phyloP scores from a whole-genome alignment of 495 filamentous ascomycete species.

The Pseudoneurospora amorphoporcata region DNA sequence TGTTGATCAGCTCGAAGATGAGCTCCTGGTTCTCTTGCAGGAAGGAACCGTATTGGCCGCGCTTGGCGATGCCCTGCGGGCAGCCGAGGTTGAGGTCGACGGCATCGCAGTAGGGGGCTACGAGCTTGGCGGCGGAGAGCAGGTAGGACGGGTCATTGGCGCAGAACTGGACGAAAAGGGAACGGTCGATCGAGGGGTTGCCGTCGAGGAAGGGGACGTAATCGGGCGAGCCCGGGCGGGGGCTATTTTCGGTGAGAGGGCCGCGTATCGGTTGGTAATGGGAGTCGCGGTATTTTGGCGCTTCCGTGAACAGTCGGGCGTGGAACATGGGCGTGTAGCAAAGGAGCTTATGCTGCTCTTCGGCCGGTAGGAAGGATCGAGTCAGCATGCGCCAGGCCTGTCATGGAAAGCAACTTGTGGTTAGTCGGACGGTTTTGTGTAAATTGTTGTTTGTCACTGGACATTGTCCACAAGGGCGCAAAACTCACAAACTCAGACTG shows the following conservation, averaged over 20 bases:
- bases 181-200: conserved; percentile 70
- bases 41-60: conserved; percentile 87
- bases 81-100: conserved; percentile 98
- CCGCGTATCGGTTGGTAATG: conserved; percentile 60
- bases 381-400: conserved; percentile 94
- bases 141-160: conserved; percentile 76
- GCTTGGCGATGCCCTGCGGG: conserved; percentile 87
- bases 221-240: conserved; percentile 2
- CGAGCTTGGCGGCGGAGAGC: conserved; percentile 62
- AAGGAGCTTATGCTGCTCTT: conserved; percentile 49
- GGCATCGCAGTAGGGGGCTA: conserved; percentile 79
- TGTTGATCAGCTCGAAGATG: conserved; percentile 69
- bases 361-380: conserved; percentile 70
- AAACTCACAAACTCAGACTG: conserved; percentile 85
- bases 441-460: conserved; percentile 10
- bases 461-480: background rate
- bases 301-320: conserved; percentile 69
- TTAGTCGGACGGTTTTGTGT: background rate
- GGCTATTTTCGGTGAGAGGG: conserved; percentile 1
- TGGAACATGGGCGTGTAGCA: conserved; percentile 95
- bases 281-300: conserved; percentile 59
- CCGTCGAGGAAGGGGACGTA: conserved; percentile 62
- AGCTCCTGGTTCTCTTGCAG: conserved; percentile 86
- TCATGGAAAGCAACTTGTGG: background rate
- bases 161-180: conserved; percentile 94